Conservation (phyloP, 257 asterid species). For the Voacanga thouarsii region DNA sequence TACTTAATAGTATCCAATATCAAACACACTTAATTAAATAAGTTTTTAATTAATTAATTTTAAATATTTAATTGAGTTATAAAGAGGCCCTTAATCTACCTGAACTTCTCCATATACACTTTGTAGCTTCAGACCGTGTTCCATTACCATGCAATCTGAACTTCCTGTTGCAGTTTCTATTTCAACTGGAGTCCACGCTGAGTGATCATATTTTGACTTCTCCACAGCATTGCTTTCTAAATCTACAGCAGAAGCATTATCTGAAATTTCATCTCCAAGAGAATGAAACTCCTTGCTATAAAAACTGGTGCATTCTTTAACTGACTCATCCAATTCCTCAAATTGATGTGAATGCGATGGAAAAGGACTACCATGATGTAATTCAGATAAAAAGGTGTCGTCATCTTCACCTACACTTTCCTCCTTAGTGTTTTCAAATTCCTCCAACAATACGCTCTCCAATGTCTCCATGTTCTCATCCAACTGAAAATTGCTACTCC, state of each 20-base stretch:
- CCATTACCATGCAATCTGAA: slow-evolving; percentile 53
- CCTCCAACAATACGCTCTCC: slow-evolving; percentile 40
- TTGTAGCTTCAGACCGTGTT: slow-evolving; percentile 69
- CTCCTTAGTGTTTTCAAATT: slow-evolving; percentile 27
- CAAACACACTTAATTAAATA: too few species aligned
- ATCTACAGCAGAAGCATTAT: slow-evolving; percentile 19
- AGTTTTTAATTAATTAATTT: too few species aligned
- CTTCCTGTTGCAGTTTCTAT: slow-evolving; percentile 74
- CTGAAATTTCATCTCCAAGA: slow-evolving; percentile 27
- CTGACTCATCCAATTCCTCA: slow-evolving; percentile 19
- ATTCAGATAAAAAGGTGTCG: slow-evolving; percentile 42
- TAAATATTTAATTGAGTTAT: too few species aligned
- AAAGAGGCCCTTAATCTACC: slow-evolving; percentile 35
- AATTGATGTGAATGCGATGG: slow-evolving; percentile 30
- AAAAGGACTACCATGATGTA: slow-evolving; percentile 36
- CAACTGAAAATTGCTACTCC: slow-evolving; percentile 25
- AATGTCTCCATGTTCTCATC: slow-evolving; percentile 48
- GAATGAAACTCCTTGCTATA: slow-evolving; percentile 19
- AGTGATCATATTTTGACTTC: slow-evolving; percentile 33
- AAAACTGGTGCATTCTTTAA: slow-evolving; percentile 20
- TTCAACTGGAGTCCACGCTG: slow-evolving; percentile 85
- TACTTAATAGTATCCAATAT: too few species aligned
- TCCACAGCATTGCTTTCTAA: slow-evolving; percentile 25
- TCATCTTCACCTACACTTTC: slow-evolving; percentile 32
- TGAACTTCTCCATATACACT: slow-evolving; percentile 75